Evolutionary conservation across 2,329 filamentous ascomycete genomes (phyloP).

Genomic region (Clarireedia paspali): DNA sequence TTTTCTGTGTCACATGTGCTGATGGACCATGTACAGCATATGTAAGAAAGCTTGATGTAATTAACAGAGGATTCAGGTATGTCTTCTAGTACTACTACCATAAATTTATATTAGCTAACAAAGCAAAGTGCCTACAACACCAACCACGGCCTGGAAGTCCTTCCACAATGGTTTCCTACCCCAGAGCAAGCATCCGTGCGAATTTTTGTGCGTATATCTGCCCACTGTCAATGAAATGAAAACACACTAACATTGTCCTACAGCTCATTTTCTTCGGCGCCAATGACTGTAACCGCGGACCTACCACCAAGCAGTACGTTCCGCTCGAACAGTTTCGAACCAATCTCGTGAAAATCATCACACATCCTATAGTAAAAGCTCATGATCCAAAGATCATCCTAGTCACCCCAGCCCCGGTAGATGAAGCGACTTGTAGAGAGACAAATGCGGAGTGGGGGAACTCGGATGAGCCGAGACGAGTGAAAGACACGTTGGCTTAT

Average conservation of each 20-base stretch:
- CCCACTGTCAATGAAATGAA: neutral
- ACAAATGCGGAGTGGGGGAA: conserved; percentile 31
- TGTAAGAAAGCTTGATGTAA: conserved; percentile 12
- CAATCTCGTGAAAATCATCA: conserved; percentile 64
- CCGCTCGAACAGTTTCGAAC: conserved; percentile 63
- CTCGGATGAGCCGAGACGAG: conserved; percentile 32
- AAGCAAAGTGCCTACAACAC: conserved; percentile 19
- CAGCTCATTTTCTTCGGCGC: conserved; percentile 68
- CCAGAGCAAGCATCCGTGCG: conserved; percentile 17
- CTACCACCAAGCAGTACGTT: conserved; percentile 61
- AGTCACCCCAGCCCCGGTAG: conserved; percentile 75
- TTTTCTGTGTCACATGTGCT: neutral
- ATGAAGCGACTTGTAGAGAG: conserved; percentile 54
- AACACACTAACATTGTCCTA: neutral
- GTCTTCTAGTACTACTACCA: no score
- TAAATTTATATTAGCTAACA: neutral
- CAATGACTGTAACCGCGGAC: conserved; percentile 69
- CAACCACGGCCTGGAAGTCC: conserved; percentile 16
- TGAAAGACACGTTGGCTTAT: conserved; percentile 50
- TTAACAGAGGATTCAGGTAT: conserved; percentile 18
- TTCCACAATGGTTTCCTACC: conserved; percentile 16
- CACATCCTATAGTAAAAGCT: conserved; percentile 58
- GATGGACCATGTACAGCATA: neutral
- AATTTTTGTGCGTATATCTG: conserved; percentile 35
- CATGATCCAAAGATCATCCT: conserved; percentile 69